These are phyloP conservation scores for Rhododendron griersonianum DNA, from an alignment of 148 eudicot genomes.

Conservation along the genomic window DNA sequence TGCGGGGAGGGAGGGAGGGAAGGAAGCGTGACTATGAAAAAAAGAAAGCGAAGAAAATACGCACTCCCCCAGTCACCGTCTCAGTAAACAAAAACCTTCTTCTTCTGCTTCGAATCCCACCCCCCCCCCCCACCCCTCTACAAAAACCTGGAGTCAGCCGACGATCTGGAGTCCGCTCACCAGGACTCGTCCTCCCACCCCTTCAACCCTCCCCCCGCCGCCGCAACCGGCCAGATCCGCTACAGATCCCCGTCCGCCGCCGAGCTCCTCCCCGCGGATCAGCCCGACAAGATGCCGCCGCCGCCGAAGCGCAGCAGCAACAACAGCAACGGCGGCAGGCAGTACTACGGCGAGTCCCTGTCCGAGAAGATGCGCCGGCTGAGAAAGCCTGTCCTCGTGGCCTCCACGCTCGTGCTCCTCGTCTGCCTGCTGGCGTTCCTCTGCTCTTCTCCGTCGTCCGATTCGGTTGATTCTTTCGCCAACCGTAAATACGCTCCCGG, in stretches of 20 bases:
- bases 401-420: conserved; percentile 58
- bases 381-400: conserved; percentile 47
- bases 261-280: conserved; percentile 43
- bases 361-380: conserved; percentile 51
- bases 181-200: conserved; percentile 28
- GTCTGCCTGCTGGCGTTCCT: conserved; percentile 53
- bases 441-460: conserved; percentile 13
- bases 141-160: not conserved
- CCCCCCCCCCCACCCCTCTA: not conserved
- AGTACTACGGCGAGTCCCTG: conserved; percentile 35
- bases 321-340: conserved; percentile 13
- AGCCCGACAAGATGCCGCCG: conserved; percentile 38
- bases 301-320: conserved; percentile 27
- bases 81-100: not conserved
- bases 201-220: not conserved
- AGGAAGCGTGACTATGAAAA: not conserved
- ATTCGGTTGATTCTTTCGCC: conserved; percentile 8
- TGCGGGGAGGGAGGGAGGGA: not conserved
- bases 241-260: conserved; percentile 90
- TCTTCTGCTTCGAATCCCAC: not conserved
- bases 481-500: conserved; percentile 40
- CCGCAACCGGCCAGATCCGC: conserved; percentile 79
- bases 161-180: conserved; percentile 57
- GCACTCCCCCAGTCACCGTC: not conserved
- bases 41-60: not conserved